phyloP scores from a whole-genome alignment of 2,329 filamentous ascomycete species.

The Fusarium sp. region DNA sequence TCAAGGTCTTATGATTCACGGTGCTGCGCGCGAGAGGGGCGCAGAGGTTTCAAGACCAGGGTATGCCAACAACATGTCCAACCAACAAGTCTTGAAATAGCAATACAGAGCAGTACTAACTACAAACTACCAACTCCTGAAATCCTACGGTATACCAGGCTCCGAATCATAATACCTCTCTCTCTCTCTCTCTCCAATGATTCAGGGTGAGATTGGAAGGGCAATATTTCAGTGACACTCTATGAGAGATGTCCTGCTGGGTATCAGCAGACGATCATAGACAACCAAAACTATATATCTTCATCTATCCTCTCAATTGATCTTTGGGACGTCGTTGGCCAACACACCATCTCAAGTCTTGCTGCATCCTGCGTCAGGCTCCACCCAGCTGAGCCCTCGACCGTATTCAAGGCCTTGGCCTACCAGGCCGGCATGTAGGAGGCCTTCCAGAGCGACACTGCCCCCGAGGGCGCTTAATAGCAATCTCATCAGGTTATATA shows the following conservation, averaged over 20 bases:
- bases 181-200: background rate
- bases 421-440: constrained; percentile 12
- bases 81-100: constrained; percentile 8
- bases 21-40: constrained; percentile 23
- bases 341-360: constrained; percentile 4
- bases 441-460: constrained; percentile 23
- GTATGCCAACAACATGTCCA: constrained; percentile 27
- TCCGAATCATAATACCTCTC: background rate
- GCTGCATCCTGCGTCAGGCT: constrained; percentile 11
- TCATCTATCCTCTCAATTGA: background rate
- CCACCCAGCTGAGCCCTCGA: constrained; percentile 34
- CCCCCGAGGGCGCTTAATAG: constrained; percentile 30
- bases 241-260: background rate
- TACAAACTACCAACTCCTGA: background rate
- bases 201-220: background rate
- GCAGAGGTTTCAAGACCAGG: constrained; percentile 36
- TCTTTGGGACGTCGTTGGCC: background rate
- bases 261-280: constrained; percentile 15
- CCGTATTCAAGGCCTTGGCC: constrained; percentile 25
- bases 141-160: background rate
- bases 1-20: constrained; percentile 18
- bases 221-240: background rate
- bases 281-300: constrained; percentile 6
- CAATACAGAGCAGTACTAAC: background rate
- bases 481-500: constrained; percentile 37